These are phyloP conservation scores for Ganoderma sinense DNA, from an alignment of 1,284 basidiomycete species.

Conservation along the genomic window DNA sequence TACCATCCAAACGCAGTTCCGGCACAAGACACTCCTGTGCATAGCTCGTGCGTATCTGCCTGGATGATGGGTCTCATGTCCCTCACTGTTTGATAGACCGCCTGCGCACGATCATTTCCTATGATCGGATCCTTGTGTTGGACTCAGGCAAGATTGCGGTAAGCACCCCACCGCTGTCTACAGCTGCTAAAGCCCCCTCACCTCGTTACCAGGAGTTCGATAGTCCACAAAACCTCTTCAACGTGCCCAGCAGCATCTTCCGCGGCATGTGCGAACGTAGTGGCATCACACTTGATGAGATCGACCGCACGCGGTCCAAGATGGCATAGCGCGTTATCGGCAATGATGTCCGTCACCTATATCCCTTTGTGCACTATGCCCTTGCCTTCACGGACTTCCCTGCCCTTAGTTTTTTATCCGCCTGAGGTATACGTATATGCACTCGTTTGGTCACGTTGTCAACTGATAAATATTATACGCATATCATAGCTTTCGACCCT, in stretches of 20 bases:
- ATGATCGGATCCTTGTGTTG: constrained; percentile 79
- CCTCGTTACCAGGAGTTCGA: constrained; percentile 68
- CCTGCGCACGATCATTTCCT: constrained; percentile 81
- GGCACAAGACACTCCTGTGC: constrained; percentile 40
- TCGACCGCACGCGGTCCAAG: constrained; percentile 43
- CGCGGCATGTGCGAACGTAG: constrained; percentile 71
- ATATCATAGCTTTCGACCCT: not conserved
- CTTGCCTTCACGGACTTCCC: not conserved
- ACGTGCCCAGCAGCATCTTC: constrained; percentile 63
- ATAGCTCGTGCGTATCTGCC: constrained; percentile 38
- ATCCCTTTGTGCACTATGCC: not conserved
- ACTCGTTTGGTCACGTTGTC: not conserved
- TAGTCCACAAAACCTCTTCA: constrained; percentile 68
- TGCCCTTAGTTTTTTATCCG: not conserved
- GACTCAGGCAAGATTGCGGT: constrained; percentile 75
- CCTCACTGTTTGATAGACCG: constrained; percentile 52
- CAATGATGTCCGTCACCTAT: not conserved
- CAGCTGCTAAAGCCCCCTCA: not conserved
- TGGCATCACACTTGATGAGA: constrained; percentile 61
- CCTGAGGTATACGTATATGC: not conserved
- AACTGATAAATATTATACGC: not conserved
- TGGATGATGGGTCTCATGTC: not conserved
- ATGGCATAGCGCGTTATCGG: not conserved
- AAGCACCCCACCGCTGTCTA: constrained; percentile 27
- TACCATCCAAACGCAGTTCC: constrained; percentile 59